A percentile compares a stretch with the other conserved stretches of the same genome.
Conservation (phyloP, 208 protist species). For the Strigomonas culicis region DNA sequence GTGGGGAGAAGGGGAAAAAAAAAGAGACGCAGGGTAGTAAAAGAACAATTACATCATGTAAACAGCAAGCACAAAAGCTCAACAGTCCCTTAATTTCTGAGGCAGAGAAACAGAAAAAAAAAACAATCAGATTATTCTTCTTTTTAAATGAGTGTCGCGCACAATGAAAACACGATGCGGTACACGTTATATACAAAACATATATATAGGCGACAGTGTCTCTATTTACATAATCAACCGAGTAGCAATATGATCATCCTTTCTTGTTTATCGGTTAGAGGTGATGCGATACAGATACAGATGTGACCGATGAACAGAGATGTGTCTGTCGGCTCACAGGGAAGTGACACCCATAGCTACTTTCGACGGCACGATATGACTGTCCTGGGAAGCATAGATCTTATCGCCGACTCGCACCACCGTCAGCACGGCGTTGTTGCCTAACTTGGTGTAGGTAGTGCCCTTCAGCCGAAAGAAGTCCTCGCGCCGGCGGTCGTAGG, state of each 20-base stretch:
- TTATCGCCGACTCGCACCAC: constrained; percentile 27
- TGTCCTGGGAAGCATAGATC: constrained; percentile 43
- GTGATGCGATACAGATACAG: no score
- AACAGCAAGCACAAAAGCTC: no score
- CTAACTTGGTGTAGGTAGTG: constrained; percentile 39
- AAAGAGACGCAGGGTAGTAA: constrained; percentile 4
- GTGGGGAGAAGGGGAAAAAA: constrained; percentile 13
- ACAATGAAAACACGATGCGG: no score
- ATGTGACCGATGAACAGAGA: not conserved
- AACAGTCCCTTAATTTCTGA: not conserved
- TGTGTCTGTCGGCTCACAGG: constrained; percentile 19
- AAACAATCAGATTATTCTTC: constrained; percentile 8
- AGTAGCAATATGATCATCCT: no score
- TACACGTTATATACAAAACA: not conserved
- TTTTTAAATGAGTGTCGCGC: not conserved
- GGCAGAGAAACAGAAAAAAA: constrained; percentile 3
- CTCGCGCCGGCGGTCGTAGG: constrained; percentile 46
- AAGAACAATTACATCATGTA: not conserved
- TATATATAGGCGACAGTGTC: constrained; percentile 3
- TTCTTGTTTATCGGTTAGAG: no score
- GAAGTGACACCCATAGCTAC: constrained; percentile 48
- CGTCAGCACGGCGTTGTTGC: constrained; percentile 25
- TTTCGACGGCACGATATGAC: constrained; percentile 28
- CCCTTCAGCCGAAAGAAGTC: constrained; percentile 47
- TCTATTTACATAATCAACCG: constrained; percentile 1